A percentile compares a stretch with the other conserved stretches of the same genome.
Evolutionary conservation across 345 rosid genomes (phyloP).

Genomic region (Ailanthus altissimus): DNA sequence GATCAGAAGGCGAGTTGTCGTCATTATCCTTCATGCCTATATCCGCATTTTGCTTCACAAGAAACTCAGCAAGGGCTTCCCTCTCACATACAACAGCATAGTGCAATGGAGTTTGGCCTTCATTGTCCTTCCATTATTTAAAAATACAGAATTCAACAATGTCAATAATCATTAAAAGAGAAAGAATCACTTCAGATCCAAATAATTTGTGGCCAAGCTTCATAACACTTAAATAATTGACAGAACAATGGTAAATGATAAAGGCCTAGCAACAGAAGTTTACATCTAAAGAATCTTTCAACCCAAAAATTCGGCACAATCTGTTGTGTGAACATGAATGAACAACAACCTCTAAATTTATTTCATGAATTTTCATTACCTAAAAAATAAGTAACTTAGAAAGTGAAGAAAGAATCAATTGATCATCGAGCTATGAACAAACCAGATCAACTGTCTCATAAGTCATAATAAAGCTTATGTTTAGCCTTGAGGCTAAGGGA

Average conservation of each 20-base stretch:
- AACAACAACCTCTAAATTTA: background rate
- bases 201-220: background rate
- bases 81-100: conserved; percentile 92
- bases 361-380: background rate
- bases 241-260: background rate
- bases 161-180: background rate
- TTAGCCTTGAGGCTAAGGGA: background rate
- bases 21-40: conserved; percentile 60
- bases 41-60: conserved; percentile 79
- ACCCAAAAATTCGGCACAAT: background rate
- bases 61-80: conserved; percentile 69
- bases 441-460: background rate
- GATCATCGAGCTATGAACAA: background rate
- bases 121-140: conserved; percentile 69
- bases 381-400: background rate
- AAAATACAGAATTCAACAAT: conserved; percentile 16
- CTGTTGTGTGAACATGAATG: background rate
- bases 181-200: background rate
- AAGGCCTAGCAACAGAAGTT: conserved; percentile 1
- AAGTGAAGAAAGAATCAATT: background rate
- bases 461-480: background rate
- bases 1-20: conserved; percentile 61
- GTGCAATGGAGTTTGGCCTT: conserved; percentile 93
- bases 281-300: background rate
- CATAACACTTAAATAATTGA: too few relatives aligned